These are phyloP conservation scores for Cryphonectria carpinicola DNA, from an alignment of 2,329 filamentous ascomycete genomes.

Conservation along the genomic window DNA sequence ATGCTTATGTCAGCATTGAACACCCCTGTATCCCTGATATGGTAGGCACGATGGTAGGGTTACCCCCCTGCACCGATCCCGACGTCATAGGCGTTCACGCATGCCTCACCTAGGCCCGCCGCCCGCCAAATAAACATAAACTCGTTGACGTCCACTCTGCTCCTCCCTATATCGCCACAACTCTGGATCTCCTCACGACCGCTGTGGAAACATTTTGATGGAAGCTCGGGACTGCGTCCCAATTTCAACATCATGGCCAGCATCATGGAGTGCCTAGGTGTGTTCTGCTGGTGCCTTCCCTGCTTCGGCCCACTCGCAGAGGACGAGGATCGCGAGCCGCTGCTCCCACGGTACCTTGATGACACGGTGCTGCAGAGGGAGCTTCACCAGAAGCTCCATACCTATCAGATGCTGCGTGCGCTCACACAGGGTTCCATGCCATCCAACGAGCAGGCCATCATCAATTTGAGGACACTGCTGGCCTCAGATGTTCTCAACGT, in stretches of 20 bases:
- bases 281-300: slow-evolving; percentile 54
- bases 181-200: background rate
- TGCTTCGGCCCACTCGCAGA: slow-evolving; percentile 64
- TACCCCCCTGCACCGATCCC: background rate
- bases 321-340: slow-evolving; percentile 65
- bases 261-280: slow-evolving; percentile 25
- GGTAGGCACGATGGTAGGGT: background rate
- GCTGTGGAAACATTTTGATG: too few species aligned
- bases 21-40: background rate
- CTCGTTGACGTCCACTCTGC: background rate
- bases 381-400: slow-evolving; percentile 87
- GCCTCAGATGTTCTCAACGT: slow-evolving; percentile 79
- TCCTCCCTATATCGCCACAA: background rate
- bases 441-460: slow-evolving; percentile 80
- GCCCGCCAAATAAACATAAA: background rate
- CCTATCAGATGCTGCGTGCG: slow-evolving; percentile 88
- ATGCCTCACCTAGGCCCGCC: background rate
- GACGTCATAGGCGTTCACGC: slow-evolving; percentile 1
- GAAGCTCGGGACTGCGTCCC: background rate
- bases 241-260: slow-evolving; percentile 20
- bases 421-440: slow-evolving; percentile 87
- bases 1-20: background rate
- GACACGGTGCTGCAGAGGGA: slow-evolving; percentile 77
- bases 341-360: slow-evolving; percentile 82
- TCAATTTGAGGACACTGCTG: slow-evolving; percentile 78